Evolutionary conservation across 2,329 filamentous ascomycete species (phyloP), one percentile per base, ranked within the genome.

Genomic region (Metarhizium brunneum): DNA sequence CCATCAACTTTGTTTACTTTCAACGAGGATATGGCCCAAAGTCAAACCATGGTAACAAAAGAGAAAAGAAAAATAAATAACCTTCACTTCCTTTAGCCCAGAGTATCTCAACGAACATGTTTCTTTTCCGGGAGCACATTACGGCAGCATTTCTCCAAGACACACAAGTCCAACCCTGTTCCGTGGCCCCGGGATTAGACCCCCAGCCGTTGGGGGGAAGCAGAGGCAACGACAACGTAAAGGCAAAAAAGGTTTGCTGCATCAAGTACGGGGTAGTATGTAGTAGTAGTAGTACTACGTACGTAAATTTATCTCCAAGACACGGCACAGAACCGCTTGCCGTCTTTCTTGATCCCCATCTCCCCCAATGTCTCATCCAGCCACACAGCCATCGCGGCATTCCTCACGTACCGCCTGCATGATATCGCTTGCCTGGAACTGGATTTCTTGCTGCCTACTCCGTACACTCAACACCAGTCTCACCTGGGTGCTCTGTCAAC

Each of bases 301-400:
- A 25, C 25, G 25, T 25, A 25, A 25, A 25, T 40, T 14, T 40
- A 40, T 40, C 10, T 25, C 42, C 42, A 45, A 45, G 42, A 45
- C 42, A 45, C 42, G 42, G 42, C 42, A 45, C 42, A 45, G 42
- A 45, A 16, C n/a, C 18, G 18, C 16, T 10, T 45, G n/a, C n/a
- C 42, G 3, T 35, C 32, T 35, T 35, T 35, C 32, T 35, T 35
- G 25, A 25, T 25, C 25, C 25, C 25, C 25, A 25, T 25, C 25
- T 53, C 30, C 40, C 51, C 42, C 42, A 29, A 20, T 53, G 51
- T 53, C 51, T 53, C 51, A 47, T 18, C 20, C 30, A 36, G 42
- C 10, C 42, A 47, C 42, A 47, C 25, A 35, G 42, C 51, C 18
- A 8, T 45, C 50, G 40, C 25, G 16, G 38, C 50, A 45, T 35